phyloP scores from a whole-genome alignment of 1,284 basidiomycete genomes.

The Abortiporus biennis region DNA sequence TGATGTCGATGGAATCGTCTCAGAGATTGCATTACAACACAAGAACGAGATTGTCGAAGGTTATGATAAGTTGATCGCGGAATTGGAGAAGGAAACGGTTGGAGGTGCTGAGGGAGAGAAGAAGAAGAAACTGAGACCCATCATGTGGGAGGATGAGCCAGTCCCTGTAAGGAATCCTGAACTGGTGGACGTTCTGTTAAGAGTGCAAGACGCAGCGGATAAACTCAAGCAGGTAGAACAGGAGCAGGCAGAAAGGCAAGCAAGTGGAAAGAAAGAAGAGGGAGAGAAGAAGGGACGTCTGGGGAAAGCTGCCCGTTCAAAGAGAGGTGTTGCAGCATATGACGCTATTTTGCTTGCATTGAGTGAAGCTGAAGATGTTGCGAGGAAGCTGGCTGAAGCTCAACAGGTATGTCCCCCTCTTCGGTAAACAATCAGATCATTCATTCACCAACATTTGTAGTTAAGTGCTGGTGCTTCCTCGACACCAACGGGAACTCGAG shows the following conservation, averaged over 20 bases:
- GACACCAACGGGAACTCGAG: constrained; percentile 45
- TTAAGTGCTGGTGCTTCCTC: constrained; percentile 32
- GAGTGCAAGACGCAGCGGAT: constrained; percentile 75
- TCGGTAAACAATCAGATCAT: background rate
- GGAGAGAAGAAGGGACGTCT: constrained; percentile 32
- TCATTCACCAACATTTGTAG: constrained; percentile 22
- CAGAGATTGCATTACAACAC: constrained; percentile 59
- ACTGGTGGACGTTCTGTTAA: constrained; percentile 82
- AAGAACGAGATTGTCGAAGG: constrained; percentile 57
- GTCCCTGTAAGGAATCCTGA: constrained; percentile 90
- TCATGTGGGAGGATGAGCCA: constrained; percentile 79
- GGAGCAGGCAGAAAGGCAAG: constrained; percentile 19
- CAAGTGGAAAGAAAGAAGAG: constrained; percentile 18
- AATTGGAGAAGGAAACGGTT: constrained; percentile 42
- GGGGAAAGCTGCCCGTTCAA: constrained; percentile 43
- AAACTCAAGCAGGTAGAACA: constrained; percentile 34
- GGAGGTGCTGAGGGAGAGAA: constrained; percentile 20
- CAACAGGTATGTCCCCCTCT: constrained; percentile 54
- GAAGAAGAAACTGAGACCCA: constrained; percentile 26
- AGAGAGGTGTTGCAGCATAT: constrained; percentile 74
- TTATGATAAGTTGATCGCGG: constrained; percentile 52
- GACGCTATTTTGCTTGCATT: constrained; percentile 79
- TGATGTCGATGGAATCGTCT: constrained; percentile 79
- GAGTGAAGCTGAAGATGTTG: constrained; percentile 83
- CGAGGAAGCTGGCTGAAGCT: constrained; percentile 72